These are phyloP conservation scores for Macrolepiota dolichaula DNA, from an alignment of 768 basidiomycete genomes.

Conservation along the genomic window DNA sequence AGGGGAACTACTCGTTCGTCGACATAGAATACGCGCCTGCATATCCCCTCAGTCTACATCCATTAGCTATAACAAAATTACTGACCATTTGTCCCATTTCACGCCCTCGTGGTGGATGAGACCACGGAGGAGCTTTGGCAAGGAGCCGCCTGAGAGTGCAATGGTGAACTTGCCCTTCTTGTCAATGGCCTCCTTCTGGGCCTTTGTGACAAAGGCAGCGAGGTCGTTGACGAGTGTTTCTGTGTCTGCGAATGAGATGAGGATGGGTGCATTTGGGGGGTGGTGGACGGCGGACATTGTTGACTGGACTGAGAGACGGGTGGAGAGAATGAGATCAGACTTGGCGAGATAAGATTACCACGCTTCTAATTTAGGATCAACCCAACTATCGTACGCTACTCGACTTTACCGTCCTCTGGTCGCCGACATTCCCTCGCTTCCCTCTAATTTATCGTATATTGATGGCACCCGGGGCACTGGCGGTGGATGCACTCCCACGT, in stretches of 20 bases:
- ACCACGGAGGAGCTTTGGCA: constrained; percentile 77
- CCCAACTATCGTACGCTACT: constrained; percentile 7
- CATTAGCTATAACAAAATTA: constrained; percentile 6
- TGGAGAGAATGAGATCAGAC: constrained; percentile 7
- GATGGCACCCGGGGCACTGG: constrained; percentile 16
- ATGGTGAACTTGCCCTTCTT: constrained; percentile 90
- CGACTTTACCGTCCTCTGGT: not conserved
- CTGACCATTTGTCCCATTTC: constrained; percentile 93
- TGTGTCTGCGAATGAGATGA: constrained; percentile 64
- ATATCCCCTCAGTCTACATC: not conserved
- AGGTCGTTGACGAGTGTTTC: constrained; percentile 61
- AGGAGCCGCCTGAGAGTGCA: constrained; percentile 90
- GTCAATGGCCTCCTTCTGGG: constrained; percentile 85
- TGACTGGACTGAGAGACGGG: not conserved
- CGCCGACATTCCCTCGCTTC: not conserved
- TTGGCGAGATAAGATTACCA: constrained; percentile 12
- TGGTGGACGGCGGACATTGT: constrained; percentile 41
- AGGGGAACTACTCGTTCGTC: constrained; percentile 95
- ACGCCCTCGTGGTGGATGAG: constrained; percentile 63
- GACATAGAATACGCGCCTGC: constrained; percentile 95
- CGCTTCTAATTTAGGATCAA: constrained; percentile 1
- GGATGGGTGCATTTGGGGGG: constrained; percentile 61
- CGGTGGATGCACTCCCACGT: constrained; percentile 4
- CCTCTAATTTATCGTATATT: constrained; percentile 9
- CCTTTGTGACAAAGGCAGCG: constrained; percentile 79